A percentile compares a stretch with the other conserved stretches of the same genome.
phyloP scores from a whole-genome alignment of 768 basidiomycete species.

The Kwoniella pini region DNA sequence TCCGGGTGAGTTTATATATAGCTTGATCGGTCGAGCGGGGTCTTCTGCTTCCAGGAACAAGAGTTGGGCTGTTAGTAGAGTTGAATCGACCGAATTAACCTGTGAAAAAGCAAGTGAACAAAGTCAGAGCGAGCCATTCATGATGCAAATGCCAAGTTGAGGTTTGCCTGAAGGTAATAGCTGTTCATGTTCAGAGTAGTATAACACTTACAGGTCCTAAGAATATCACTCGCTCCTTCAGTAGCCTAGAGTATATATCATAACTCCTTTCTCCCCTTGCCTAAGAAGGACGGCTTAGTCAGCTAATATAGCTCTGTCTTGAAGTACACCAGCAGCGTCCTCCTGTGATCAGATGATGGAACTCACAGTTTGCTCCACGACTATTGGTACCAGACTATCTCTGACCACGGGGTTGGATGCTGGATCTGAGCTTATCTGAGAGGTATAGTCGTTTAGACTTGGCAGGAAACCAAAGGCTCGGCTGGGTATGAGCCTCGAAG shows the following conservation, averaged over 20 bases:
- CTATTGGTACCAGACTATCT: constrained; percentile 73
- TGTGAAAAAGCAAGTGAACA: constrained; percentile 48
- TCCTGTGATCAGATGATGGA: not conserved
- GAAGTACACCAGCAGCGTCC: not conserved
- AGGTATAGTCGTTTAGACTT: not conserved
- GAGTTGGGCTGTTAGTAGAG: constrained; percentile 84
- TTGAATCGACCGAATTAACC: constrained; percentile 88
- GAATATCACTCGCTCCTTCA: constrained; percentile 94
- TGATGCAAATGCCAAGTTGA: too few relatives aligned
- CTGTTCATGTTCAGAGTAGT: too few relatives aligned
- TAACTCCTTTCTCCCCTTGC: constrained; percentile 59
- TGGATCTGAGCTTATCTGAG: not conserved
- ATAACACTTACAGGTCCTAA: constrained; percentile 84
- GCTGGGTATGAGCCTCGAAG: constrained; percentile 1
- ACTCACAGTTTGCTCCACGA: constrained; percentile 85
- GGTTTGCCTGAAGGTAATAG: too few relatives aligned
- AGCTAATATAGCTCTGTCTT: constrained; percentile 17
- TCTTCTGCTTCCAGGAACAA: constrained; percentile 97
- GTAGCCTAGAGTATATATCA: constrained; percentile 91
- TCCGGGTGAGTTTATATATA: constrained; percentile 97
- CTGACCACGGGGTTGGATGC: constrained; percentile 32
- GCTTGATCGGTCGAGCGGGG: constrained; percentile 85
- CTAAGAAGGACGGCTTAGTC: constrained; percentile 29
- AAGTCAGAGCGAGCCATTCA: too few relatives aligned
- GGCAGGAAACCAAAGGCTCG: constrained; percentile 18